Conservation (phyloP, 495 filamentous ascomycete genomes). For the Hamigera avellanea region DNA sequence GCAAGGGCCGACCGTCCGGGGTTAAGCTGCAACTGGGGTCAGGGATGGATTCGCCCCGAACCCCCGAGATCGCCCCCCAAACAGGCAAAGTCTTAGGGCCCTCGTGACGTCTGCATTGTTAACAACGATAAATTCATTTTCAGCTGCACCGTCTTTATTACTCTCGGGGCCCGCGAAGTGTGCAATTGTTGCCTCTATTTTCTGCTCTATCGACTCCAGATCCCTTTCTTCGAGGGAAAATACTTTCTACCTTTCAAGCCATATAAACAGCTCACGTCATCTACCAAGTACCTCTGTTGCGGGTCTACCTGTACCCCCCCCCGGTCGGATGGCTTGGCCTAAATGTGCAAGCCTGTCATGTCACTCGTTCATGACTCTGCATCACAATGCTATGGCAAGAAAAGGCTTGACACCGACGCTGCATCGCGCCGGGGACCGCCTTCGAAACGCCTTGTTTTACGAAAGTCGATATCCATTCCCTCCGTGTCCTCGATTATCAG, state of each 20-base stretch:
- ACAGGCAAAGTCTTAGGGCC: background rate
- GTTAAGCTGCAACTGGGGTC: too few relatives aligned
- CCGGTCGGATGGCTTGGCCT: slow-evolving; percentile 16
- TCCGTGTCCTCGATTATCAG: slow-evolving; percentile 25
- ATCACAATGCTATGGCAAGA: slow-evolving; percentile 17
- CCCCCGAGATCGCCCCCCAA: too few relatives aligned
- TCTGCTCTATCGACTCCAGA: too few relatives aligned
- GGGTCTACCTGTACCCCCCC: slow-evolving; percentile 2
- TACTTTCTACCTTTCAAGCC: slow-evolving; percentile 3
- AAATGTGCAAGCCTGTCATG: slow-evolving; percentile 20
- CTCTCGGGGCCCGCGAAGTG: too few relatives aligned
- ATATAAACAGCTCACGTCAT: too few relatives aligned
- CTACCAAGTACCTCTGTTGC: background rate
- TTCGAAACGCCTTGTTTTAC: slow-evolving; percentile 9
- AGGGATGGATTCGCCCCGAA: too few relatives aligned
- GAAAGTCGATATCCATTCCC: slow-evolving; percentile 20
- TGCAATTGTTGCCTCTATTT: too few relatives aligned
- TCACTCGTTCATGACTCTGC: slow-evolving; percentile 24
- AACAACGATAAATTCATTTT: background rate
- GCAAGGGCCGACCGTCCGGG: too few relatives aligned
- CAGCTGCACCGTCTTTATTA: background rate
- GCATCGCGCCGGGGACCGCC: slow-evolving; percentile 1
- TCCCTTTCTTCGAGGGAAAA: too few relatives aligned
- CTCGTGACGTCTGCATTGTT: background rate
- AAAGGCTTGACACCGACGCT: slow-evolving; percentile 4